Evolutionary conservation across 768 basidiomycete genomes (phyloP), one percentile per base, ranked within the genome.

Genomic region (Pleurotus eryngii): DNA sequence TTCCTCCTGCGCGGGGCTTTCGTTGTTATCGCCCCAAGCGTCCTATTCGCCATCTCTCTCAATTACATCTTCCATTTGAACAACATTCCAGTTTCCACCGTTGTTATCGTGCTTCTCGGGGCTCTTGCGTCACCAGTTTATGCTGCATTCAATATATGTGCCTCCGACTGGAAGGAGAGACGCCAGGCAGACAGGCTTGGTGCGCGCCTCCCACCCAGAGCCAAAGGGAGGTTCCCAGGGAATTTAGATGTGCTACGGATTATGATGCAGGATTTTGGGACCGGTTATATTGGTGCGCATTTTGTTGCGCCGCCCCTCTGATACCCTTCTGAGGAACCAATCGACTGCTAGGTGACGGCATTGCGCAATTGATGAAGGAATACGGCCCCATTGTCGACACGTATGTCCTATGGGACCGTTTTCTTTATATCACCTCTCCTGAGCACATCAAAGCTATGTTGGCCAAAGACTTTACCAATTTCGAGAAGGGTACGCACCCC

Each of bases 401-500:
- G 53, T 69, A 74, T 4, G 57, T 81, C 15, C 58, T 83, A 60
- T 82, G 77, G 71, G 68, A 72, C 5, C 20, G 71, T 83, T 40
- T n/a, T n/a, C n/a, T n/a, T n/a, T n/a, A n/a, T n/a, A 85, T 83
- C 2, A 70, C 71, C 0, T 75, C 72, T 18, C 84, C 83, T 1
- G 77, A 81, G 35, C 77, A 85, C 51, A 77, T 85, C 65, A 84
- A 86, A 65, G 63, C 74, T 3, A 81, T 85, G 15, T 68, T 86
- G 2, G 74, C 83, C 0, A 82, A 81, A 0, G 78, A 85, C 57
- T 86, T 86, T 57, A 70, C 74, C 8, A 85, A 81, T 62, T 86
- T 80, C 57, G 77, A 77, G 40, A 86, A 86, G 74, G 84, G 84
- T n/a, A n/a, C n/a, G n/a, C n/a, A n/a, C n/a, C n/a, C n/a, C n/a